Conservation (phyloP, 73 alveolate genomes). For the Paramecium primaurelia region DNA sequence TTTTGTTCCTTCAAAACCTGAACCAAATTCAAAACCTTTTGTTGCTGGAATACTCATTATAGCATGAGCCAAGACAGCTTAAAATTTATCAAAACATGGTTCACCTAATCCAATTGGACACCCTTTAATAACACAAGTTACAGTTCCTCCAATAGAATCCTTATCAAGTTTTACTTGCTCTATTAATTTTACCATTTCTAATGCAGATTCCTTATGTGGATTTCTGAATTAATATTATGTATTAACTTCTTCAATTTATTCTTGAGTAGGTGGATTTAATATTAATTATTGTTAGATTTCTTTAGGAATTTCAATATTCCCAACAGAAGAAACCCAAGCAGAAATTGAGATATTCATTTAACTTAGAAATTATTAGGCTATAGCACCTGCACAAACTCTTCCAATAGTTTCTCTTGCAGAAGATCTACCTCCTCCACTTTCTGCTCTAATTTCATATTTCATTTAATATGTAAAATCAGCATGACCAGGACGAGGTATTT, state of each 20-base stretch:
- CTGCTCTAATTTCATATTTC: slow-evolving; percentile 79
- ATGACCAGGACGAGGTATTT: slow-evolving; percentile 87
- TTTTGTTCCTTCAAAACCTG: slow-evolving; percentile 83
- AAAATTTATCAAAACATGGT: slow-evolving; percentile 85
- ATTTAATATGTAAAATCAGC: slow-evolving; percentile 84
- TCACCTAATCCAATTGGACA: slow-evolving; percentile 85
- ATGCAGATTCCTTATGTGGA: slow-evolving; percentile 74
- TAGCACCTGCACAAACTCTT: slow-evolving; percentile 65
- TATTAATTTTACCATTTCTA: slow-evolving; percentile 68
- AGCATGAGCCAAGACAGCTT: slow-evolving; percentile 82
- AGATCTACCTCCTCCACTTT: slow-evolving; percentile 90
- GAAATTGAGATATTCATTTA: slow-evolving; percentile 49
- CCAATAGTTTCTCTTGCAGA: slow-evolving; percentile 82
- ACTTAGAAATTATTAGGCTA: slow-evolving; percentile 54
- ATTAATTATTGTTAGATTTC: background rate
- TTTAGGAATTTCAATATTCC: slow-evolving; percentile 56
- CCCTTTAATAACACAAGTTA: slow-evolving; percentile 58
- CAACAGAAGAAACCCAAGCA: slow-evolving; percentile 66
- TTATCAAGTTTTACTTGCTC: slow-evolving; percentile 56
- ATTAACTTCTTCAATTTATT: background rate
- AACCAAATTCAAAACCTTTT: slow-evolving; percentile 86
- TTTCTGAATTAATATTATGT: slow-evolving; percentile 62
- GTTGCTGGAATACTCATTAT: slow-evolving; percentile 87
- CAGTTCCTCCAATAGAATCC: slow-evolving; percentile 81
- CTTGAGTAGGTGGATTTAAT: background rate